Evolutionary conservation across 768 basidiomycete species (phyloP).

Genomic region (Mycena indigotica): DNA sequence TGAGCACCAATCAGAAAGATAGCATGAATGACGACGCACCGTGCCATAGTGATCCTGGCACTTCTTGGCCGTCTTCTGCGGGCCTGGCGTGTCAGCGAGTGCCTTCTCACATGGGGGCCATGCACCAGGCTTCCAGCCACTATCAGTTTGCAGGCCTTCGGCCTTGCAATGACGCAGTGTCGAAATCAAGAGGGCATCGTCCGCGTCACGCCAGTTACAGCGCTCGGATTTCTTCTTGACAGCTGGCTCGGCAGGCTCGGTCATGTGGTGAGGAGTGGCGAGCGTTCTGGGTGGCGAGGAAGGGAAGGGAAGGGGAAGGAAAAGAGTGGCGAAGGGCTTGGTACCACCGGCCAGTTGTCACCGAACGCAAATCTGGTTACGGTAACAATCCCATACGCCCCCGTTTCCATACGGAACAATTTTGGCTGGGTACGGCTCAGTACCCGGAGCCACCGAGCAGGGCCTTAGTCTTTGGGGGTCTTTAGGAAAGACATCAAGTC

Average conservation of each 20-base stretch:
- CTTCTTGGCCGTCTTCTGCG: neutral
- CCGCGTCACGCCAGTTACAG: constrained; percentile 2
- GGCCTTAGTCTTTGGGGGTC: neutral
- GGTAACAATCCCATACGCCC: neutral
- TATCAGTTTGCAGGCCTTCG: constrained; percentile 2
- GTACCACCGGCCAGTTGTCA: neutral
- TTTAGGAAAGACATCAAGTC: too few species aligned
- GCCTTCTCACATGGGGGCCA: neutral
- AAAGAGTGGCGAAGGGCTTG: neutral
- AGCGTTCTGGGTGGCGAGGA: neutral
- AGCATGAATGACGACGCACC: neutral
- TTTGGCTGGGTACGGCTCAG: neutral
- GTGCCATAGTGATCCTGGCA: constrained; percentile 4
- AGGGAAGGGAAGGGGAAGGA: neutral
- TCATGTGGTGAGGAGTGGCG: neutral
- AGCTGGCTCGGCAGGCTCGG: neutral
- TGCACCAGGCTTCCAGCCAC: constrained; percentile 10
- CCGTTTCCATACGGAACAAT: neutral
- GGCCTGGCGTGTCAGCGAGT: neutral
- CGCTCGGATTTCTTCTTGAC: neutral
- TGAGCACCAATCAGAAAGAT: neutral
- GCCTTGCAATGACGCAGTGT: neutral
- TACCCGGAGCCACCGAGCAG: neutral
- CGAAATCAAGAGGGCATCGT: neutral
- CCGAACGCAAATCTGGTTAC: neutral